These are phyloP conservation scores for Adenanthera pavonina DNA, from an alignment of 306 rosid genomes.

Conservation along the genomic window DNA sequence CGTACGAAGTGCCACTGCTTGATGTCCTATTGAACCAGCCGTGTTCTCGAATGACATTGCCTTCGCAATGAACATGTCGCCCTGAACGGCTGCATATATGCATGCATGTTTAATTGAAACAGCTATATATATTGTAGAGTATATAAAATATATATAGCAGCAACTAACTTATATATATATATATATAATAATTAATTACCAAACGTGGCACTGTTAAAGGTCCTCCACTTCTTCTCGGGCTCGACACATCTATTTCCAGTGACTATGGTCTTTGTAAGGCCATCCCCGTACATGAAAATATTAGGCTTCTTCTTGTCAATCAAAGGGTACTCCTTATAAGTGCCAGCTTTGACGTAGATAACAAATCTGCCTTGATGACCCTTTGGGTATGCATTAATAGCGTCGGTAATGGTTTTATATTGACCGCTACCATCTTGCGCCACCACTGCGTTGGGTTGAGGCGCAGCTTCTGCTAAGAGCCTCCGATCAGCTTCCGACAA, in stretches of 20 bases:
- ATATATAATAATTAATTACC: slow-evolving; percentile 27
- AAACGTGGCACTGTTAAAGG: slow-evolving; percentile 47
- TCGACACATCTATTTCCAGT: slow-evolving; percentile 38
- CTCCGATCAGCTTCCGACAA: slow-evolving; percentile 54
- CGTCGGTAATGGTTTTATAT: slow-evolving; percentile 54
- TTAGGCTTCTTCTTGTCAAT: slow-evolving; percentile 42
- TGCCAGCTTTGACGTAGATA: slow-evolving; percentile 72
- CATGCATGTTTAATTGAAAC: no score
- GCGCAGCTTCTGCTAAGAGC: slow-evolving; percentile 40
- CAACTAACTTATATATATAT: not conserved
- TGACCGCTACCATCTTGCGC: slow-evolving; percentile 82
- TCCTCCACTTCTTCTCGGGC: slow-evolving; percentile 29
- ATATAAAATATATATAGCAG: no score
- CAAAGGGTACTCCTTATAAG: slow-evolving; percentile 51
- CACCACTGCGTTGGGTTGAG: slow-evolving; percentile 54
- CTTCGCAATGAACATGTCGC: slow-evolving; percentile 55
- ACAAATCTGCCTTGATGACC: slow-evolving; percentile 45
- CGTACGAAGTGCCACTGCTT: slow-evolving; percentile 80
- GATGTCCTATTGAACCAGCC: slow-evolving; percentile 70
- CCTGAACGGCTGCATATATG: slow-evolving; percentile 40
- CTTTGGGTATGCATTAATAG: slow-evolving; percentile 60
- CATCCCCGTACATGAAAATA: slow-evolving; percentile 73
- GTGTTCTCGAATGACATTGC: slow-evolving; percentile 71
- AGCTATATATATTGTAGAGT: no score
- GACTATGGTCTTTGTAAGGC: slow-evolving; percentile 50